phyloP scores from a whole-genome alignment of 192 early-diverging fungal genomes.

The Entomortierella lignicola region DNA sequence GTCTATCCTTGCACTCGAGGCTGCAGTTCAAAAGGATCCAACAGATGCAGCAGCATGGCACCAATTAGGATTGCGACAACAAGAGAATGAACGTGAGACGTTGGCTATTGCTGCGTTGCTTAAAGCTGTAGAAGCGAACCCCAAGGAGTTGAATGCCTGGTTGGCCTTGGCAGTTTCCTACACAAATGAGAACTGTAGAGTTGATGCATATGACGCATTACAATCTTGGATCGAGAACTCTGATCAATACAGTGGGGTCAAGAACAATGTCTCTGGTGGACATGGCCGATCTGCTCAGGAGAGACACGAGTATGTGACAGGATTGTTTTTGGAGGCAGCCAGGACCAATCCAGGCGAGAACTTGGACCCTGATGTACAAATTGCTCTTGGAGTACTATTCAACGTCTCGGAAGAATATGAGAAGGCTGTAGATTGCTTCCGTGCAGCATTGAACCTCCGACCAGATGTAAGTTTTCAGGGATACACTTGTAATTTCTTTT shows the following conservation, averaged over 20 bases:
- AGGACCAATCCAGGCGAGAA: conserved; percentile 68
- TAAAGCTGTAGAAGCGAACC: conserved; percentile 81
- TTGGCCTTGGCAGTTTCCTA: conserved; percentile 92
- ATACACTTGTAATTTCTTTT: too few relatives aligned
- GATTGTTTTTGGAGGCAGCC: conserved; percentile 85
- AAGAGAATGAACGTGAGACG: conserved; percentile 96
- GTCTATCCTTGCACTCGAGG: conserved; percentile 92
- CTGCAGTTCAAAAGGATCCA: conserved; percentile 82
- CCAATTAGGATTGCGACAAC: conserved; percentile 88
- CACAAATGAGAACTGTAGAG: conserved; percentile 89
- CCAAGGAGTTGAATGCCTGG: conserved; percentile 81
- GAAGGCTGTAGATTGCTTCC: conserved; percentile 98
- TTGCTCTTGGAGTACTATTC: conserved; percentile 94
- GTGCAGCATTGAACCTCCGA: conserved; percentile 83
- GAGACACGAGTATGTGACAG: conserved; percentile 78
- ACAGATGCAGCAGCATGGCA: conserved; percentile 87
- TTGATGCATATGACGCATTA: conserved; percentile 90
- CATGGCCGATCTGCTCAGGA: conserved; percentile 59
- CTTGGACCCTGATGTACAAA: conserved; percentile 92
- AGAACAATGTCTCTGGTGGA: conserved; percentile 13
- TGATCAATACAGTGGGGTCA: conserved; percentile 67
- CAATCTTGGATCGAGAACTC: conserved; percentile 88
- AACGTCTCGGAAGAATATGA: conserved; percentile 93
- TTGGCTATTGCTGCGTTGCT: conserved; percentile 91
- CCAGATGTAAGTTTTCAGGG: conserved; percentile 81